phyloP scores from a whole-genome alignment of 2,329 filamentous ascomycete genomes.

The Ilyonectria destructans region DNA sequence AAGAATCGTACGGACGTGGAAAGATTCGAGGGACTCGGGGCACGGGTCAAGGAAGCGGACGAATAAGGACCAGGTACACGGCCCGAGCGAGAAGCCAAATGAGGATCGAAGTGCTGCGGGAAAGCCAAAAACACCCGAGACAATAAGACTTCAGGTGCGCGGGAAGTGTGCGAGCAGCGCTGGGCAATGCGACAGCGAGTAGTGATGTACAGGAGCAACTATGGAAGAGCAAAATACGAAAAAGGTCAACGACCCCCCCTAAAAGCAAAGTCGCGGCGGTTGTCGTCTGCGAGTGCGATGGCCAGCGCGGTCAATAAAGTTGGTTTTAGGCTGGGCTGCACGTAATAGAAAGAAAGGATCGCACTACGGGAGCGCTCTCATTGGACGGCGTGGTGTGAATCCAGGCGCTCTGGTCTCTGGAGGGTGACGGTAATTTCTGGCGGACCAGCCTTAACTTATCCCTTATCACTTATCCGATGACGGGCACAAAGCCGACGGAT shows the following conservation, averaged over 20 bases:
- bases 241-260: not conserved
- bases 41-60: constrained; percentile 21
- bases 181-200: not conserved
- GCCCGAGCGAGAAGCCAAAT: not conserved
- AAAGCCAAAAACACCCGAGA: constrained; percentile 3
- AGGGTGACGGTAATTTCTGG: constrained; percentile 29
- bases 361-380: constrained; percentile 22
- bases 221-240: constrained; percentile 13
- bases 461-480: constrained; percentile 21
- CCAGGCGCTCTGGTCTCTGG: constrained; percentile 17
- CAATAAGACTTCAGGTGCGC: not conserved
- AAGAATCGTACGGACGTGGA: constrained; percentile 24
- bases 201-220: not conserved
- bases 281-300: constrained; percentile 10
- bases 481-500: constrained; percentile 17
- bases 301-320: constrained; percentile 26
- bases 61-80: constrained; percentile 25
- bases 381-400: constrained; percentile 26
- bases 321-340: constrained; percentile 29
- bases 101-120: constrained; percentile 5
- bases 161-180: not conserved
- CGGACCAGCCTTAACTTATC: constrained; percentile 26
- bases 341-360: constrained; percentile 33
- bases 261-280: constrained; percentile 18
- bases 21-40: constrained; percentile 21